Percentiles rank a stretch among this genome's conserved stretches.
phyloP scores from a whole-genome alignment of 495 filamentous ascomycete species.

The Talaromyces ruber region DNA sequence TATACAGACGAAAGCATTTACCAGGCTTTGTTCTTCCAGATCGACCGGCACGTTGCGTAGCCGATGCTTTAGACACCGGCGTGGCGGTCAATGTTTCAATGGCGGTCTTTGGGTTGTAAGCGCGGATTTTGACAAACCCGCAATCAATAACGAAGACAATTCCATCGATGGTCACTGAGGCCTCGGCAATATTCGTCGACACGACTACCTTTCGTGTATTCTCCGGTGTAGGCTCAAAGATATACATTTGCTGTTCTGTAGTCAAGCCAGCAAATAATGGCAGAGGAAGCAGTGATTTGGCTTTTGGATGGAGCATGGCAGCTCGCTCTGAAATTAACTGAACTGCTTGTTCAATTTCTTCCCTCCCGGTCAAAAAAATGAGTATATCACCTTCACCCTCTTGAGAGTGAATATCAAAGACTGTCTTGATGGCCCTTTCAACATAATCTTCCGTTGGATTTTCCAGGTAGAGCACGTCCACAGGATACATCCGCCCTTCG shows the following conservation, averaged over 20 bases:
- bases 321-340: conserved; percentile 72
- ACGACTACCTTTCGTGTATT: conserved; percentile 88
- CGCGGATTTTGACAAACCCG: conserved; percentile 85
- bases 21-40: conserved; percentile 88
- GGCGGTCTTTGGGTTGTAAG: conserved; percentile 79
- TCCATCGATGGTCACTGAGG: conserved; percentile 87
- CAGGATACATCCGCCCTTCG: conserved; percentile 86
- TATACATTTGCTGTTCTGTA: conserved; percentile 83
- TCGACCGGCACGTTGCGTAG: conserved; percentile 83
- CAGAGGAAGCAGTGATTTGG: conserved; percentile 61
- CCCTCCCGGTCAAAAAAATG: conserved; percentile 84
- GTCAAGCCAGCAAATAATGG: conserved; percentile 87
- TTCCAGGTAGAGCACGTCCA: conserved; percentile 81
- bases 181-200: conserved; percentile 94
- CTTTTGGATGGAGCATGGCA: conserved; percentile 61
- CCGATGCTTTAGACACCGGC: conserved; percentile 85
- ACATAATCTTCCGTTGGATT: conserved; percentile 80
- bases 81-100: conserved; percentile 87
- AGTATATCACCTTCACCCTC: conserved; percentile 84
- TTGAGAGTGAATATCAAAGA: conserved; percentile 87
- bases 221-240: conserved; percentile 81
- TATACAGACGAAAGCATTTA: conserved; percentile 93
- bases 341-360: conserved; percentile 82
- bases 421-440: conserved; percentile 75
- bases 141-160: conserved; percentile 90